These are phyloP conservation scores for Aethionema arabicum DNA, from an alignment of 345 rosid species.

Conservation along the genomic window DNA sequence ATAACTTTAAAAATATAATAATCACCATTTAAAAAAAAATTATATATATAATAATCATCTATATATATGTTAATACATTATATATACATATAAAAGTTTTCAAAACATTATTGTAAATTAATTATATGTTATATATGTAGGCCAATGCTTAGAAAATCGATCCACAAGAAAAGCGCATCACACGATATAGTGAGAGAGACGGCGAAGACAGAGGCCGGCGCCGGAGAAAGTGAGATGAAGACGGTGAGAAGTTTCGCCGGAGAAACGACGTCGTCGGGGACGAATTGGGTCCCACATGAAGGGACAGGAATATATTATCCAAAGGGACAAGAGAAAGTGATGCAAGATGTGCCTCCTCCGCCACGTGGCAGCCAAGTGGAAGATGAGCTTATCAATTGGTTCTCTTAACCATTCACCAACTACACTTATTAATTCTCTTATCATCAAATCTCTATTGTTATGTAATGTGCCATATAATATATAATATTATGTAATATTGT, in stretches of 20 bases:
- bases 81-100: no score
- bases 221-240: conserved; percentile 23
- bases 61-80: no score
- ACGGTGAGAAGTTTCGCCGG: conserved; percentile 32
- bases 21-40: no score
- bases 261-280: conserved; percentile 27
- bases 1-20: no score
- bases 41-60: no score
- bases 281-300: conserved; percentile 42
- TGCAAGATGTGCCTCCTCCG: conserved; percentile 42
- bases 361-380: conserved; percentile 36
- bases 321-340: conserved; percentile 43
- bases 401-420: conserved; percentile 21
- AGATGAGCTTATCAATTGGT: conserved; percentile 40
- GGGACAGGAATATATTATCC: conserved; percentile 43
- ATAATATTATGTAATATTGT: conserved; percentile 7
- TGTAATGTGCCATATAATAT: not conserved
- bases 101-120: no score
- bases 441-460: conserved; percentile 7
- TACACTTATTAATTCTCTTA: not conserved
- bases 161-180: conserved; percentile 37
- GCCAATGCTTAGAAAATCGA: conserved; percentile 39
- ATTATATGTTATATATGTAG: conserved; percentile 1
- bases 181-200: conserved; percentile 38
- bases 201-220: conserved; percentile 30